phyloP scores from a whole-genome alignment of 352 stramenopile genomes.

The Phytopythium litorale region DNA sequence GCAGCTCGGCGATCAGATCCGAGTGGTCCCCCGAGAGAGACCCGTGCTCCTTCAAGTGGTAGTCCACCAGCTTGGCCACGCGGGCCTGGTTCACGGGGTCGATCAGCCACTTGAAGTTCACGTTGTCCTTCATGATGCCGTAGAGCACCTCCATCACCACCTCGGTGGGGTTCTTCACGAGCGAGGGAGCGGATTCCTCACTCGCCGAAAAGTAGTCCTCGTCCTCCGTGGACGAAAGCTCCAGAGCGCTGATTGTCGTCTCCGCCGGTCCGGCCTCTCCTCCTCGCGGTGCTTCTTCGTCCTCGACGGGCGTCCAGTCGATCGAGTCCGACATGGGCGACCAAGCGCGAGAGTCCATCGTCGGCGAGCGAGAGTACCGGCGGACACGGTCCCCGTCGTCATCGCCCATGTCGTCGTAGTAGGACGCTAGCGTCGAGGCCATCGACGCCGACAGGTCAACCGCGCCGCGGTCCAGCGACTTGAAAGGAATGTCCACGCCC shows the following conservation, averaged over 20 bases:
- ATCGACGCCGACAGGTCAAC: slow-evolving; percentile 65
- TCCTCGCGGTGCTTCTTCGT: slow-evolving; percentile 9
- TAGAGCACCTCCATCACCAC: slow-evolving; percentile 62
- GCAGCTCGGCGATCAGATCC: slow-evolving; percentile 36
- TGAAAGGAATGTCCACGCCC: slow-evolving; percentile 21
- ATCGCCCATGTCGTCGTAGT: slow-evolving; percentile 66
- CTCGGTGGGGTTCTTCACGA: slow-evolving; percentile 31
- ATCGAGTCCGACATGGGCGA: slow-evolving; percentile 35
- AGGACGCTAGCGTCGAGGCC: slow-evolving; percentile 61
- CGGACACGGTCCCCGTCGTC: slow-evolving; percentile 27
- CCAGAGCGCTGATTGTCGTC: slow-evolving; percentile 11
- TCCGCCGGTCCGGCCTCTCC: not conserved
- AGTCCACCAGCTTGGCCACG: slow-evolving; percentile 49
- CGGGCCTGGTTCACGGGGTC: slow-evolving; percentile 40
- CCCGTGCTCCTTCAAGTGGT: slow-evolving; percentile 30
- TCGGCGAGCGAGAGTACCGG: slow-evolving; percentile 33
- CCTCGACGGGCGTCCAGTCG: slow-evolving; percentile 39
- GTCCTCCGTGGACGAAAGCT: slow-evolving; percentile 16
- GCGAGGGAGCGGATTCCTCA: slow-evolving; percentile 15
- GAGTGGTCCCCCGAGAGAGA: slow-evolving; percentile 23
- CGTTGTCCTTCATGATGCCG: slow-evolving; percentile 53
- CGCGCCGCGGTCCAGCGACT: slow-evolving; percentile 23
- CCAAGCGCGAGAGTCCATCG: slow-evolving; percentile 45
- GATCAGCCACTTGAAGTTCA: slow-evolving; percentile 54
- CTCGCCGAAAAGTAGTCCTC: slow-evolving; percentile 26